These are phyloP conservation scores for Cyclocybe cylindracea DNA, from an alignment of 768 basidiomycete genomes.

Conservation along the genomic window DNA sequence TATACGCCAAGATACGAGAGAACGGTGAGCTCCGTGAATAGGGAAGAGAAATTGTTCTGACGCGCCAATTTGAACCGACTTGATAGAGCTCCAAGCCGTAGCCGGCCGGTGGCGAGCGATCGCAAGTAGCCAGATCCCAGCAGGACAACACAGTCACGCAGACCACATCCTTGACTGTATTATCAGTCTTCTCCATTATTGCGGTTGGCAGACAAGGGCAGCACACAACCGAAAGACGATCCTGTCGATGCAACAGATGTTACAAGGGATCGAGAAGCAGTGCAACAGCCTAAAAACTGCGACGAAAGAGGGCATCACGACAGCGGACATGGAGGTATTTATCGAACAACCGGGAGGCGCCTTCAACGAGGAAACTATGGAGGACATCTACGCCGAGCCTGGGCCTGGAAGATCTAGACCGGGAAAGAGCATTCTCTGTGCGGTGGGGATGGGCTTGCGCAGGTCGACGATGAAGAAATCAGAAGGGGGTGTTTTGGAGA, in stretches of 20 bases:
- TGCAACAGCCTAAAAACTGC: constrained; percentile 13
- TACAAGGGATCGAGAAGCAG: neutral
- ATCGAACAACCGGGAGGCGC: neutral
- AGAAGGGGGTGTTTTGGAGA: neutral
- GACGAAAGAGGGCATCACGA: constrained; percentile 11
- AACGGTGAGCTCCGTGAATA: constrained; percentile 2
- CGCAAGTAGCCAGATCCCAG: neutral
- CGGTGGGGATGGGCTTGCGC: constrained; percentile 14
- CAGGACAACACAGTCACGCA: too few species aligned
- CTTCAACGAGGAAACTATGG: constrained; percentile 1
- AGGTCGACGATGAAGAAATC: constrained; percentile 1
- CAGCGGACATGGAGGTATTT: constrained; percentile 5
- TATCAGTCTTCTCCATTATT: too few species aligned
- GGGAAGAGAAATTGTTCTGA: neutral
- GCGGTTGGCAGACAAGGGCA: too few species aligned
- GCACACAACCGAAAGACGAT: too few species aligned
- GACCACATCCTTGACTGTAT: neutral
- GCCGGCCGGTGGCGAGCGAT: constrained; percentile 7
- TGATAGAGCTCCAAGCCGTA: constrained; percentile 1
- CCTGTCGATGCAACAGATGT: too few species aligned
- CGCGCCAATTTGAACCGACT: neutral
- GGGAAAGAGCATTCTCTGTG: constrained; percentile 1
- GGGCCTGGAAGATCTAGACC: neutral
- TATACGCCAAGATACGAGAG: constrained; percentile 14
- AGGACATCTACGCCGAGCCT: constrained; percentile 5